Percentiles rank a stretch among this genome's conserved stretches.
Evolutionary conservation across 208 protist genomes (phyloP).

Genomic region (Crithidia brevicula): DNA sequence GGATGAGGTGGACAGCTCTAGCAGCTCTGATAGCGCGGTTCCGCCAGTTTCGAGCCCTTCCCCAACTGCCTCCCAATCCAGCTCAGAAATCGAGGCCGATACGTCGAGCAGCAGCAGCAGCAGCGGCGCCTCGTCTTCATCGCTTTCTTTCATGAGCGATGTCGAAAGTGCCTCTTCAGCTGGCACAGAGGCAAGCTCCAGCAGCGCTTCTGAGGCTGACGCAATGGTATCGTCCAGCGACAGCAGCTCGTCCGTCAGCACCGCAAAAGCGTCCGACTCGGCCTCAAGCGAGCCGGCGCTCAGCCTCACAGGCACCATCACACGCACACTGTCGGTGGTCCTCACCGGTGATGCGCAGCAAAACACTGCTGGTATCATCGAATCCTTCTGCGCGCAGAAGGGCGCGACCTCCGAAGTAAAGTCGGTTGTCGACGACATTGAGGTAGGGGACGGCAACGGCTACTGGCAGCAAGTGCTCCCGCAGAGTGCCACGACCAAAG

Average conservation of each 20-base stretch:
- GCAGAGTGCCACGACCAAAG: not conserved
- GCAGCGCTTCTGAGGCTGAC: not conserved
- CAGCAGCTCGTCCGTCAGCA: not conserved
- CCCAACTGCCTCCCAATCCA: not conserved
- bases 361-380: not conserved
- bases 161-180: conserved; percentile 1
- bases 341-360: not conserved
- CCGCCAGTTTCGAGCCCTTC: not conserved
- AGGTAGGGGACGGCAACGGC: not conserved
- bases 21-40: not conserved
- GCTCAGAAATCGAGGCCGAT: not conserved
- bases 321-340: conserved; percentile 4
- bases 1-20: not conserved
- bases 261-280: no score
- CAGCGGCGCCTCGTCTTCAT: no score
- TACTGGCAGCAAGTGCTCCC: conserved; percentile 3
- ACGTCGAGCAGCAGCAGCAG: conserved; percentile 1
- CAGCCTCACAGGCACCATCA: not conserved
- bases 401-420: not conserved
- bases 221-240: not conserved
- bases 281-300: conserved; percentile 2
- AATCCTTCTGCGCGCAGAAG: not conserved
- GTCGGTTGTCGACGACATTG: not conserved
- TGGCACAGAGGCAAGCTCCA: conserved; percentile 4
- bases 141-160: no score